Evolutionary conservation across 2,329 filamentous ascomycete genomes (phyloP), one percentile per base, ranked within the genome.

Genomic region (Penicillium sp.): DNA sequence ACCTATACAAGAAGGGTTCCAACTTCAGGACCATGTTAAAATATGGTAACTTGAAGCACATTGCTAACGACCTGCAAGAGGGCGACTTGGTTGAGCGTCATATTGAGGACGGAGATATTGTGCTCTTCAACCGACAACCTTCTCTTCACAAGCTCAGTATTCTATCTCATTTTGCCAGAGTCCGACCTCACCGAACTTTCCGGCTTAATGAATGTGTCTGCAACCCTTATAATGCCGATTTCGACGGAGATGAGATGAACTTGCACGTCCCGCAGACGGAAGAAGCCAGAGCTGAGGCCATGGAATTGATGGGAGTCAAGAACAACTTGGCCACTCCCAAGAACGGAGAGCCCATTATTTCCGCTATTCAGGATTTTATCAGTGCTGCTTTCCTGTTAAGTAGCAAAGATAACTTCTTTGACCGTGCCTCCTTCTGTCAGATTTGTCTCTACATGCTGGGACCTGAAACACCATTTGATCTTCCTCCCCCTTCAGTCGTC

Each of bases 191-290:
- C 86, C 86, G 92, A 71, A 99, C 94, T 0, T 97, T 99, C 70
- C 87, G 94, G 49, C 81, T 99, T 16, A 99, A 99, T 69, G 94
- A 99, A 71, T 99, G 94, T 82, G 94, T 96, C 1, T 99, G 94
- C 74, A 92, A 89, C 56, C 94, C 94, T 3, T 99, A 99, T 79
- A 99, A 99, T 64, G 94, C 94, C 51, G 94, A 99, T 82, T 99
- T 99, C 63, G 94, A 99, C 65, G 94, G 94, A 54, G 94, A 99
- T 64, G 94, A 99, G 73, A 99, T 99, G 94, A 99, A 99, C 65
- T 76, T 99, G 44, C 94, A 99, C 74, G 92, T 99, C 15, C 94
- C 94, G 2, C 94, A 99, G 70, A 97, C 94, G 0, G 94, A 99
- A 75, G 94, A 99, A 73, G 93, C 94, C 10, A 84, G 94, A 52